Evolutionary conservation across 306 rosid genomes (phyloP).

Genomic region (Glycyrrhiza uralensis): DNA sequence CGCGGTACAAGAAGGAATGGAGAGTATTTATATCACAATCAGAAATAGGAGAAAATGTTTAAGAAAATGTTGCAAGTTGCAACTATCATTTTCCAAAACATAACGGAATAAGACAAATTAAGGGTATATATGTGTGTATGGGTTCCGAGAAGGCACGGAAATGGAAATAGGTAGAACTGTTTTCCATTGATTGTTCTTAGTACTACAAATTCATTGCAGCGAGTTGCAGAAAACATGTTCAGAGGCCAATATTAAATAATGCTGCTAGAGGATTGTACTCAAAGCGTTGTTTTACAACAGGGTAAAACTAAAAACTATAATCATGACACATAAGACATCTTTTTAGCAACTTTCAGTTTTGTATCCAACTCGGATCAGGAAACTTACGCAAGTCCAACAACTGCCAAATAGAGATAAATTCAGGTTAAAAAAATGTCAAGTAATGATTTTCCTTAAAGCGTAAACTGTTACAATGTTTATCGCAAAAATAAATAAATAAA

Average conservation of each 20-base stretch:
- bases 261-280: constrained; percentile 23
- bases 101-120: constrained; percentile 6
- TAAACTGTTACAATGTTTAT: not conserved
- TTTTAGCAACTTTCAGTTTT: constrained; percentile 31
- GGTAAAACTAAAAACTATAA: not conserved
- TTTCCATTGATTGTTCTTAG: constrained; percentile 27
- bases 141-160: constrained; percentile 12
- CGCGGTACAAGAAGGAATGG: not conserved
- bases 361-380: constrained; percentile 8
- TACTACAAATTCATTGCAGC: constrained; percentile 20
- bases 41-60: not conserved
- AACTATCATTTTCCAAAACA: not conserved
- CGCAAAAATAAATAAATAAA: too few relatives aligned
- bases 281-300: constrained; percentile 18
- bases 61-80: not conserved
- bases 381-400: not conserved
- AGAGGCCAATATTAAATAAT: constrained; percentile 27
- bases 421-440: not conserved
- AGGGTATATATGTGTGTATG: too few relatives aligned
- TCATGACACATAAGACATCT: not conserved
- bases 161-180: constrained; percentile 13
- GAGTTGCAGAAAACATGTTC: constrained; percentile 23
- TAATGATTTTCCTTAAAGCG: not conserved
- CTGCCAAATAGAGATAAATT: constrained; percentile 18
- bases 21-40: not conserved